These are phyloP conservation scores for Suillus subalutaceus DNA, from an alignment of 768 basidiomycete species.

Conservation along the genomic window DNA sequence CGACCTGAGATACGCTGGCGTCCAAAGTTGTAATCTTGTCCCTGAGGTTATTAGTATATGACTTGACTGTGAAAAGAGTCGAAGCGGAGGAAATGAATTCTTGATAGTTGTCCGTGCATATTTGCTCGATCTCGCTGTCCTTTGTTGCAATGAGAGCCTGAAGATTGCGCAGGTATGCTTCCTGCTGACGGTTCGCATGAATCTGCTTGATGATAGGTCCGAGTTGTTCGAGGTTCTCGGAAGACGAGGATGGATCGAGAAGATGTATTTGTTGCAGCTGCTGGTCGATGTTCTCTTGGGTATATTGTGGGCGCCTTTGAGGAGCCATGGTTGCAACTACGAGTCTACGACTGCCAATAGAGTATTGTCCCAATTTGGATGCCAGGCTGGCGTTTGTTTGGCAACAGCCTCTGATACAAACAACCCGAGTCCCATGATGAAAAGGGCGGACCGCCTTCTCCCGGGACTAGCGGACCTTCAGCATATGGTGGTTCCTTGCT, in stretches of 20 bases:
- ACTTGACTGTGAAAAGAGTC: conserved; percentile 94
- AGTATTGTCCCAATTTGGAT: conserved; percentile 18
- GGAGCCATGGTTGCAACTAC: conserved; percentile 60
- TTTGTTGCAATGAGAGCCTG: conserved; percentile 91
- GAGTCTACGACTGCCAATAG: conserved; percentile 14
- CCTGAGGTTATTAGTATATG: conserved; percentile 92
- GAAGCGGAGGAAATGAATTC: conserved; percentile 97
- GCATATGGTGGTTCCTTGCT: too few species aligned
- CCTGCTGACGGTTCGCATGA: conserved; percentile 85
- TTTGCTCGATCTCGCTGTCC: conserved; percentile 94
- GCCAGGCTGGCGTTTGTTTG: conserved; percentile 40
- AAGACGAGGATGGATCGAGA: conserved; percentile 82
- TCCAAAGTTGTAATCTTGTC: conserved; percentile 91
- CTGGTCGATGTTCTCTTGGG: conserved; percentile 83
- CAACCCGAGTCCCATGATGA: conserved; percentile 13
- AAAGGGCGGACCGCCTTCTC: too few species aligned
- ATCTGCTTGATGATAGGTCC: conserved; percentile 95
- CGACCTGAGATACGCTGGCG: conserved; percentile 84
- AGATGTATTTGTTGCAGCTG: conserved; percentile 92
- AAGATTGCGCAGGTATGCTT: conserved; percentile 83
- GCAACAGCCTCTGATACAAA: conserved; percentile 39
- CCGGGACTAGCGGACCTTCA: too few species aligned
- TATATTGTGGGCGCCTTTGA: conserved; percentile 71
- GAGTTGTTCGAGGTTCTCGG: conserved; percentile 94
- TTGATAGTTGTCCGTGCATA: conserved; percentile 96